Conservation (phyloP, 176 grass and related monocot genomes). For the Oryza meyeriana region DNA sequence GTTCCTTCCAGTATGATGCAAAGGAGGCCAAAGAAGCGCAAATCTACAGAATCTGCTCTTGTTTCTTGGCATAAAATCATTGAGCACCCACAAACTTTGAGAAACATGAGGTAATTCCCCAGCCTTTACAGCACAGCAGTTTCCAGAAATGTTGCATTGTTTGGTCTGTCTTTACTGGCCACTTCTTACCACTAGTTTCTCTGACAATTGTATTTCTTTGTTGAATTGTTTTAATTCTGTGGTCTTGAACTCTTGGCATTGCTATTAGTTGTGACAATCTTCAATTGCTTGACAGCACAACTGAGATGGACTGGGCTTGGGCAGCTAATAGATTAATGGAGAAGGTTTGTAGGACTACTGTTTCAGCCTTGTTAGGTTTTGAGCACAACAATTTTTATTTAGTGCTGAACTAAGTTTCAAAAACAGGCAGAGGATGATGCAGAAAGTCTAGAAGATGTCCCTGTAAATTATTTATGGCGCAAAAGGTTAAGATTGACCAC, state of each 20-base stretch:
- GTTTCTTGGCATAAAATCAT: conserved; percentile 84
- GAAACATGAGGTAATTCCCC: conserved; percentile 66
- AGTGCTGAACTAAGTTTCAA: conserved; percentile 21
- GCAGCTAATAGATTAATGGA: conserved; percentile 83
- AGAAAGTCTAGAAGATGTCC: conserved; percentile 65
- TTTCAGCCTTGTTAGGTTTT: conserved; percentile 23
- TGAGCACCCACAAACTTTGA: conserved; percentile 44
- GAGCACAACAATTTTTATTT: conserved; percentile 6
- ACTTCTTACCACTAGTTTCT: background rate
- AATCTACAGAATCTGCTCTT: conserved; percentile 43
- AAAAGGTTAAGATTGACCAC: conserved; percentile 75
- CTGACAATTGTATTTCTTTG: conserved; percentile 8
- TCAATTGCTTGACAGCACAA: conserved; percentile 52
- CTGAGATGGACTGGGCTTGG: conserved; percentile 78
- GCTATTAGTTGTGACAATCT: conserved; percentile 27
- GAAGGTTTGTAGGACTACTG: conserved; percentile 61
- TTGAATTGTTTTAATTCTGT: conserved; percentile 30
- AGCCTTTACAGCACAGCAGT: conserved; percentile 12
- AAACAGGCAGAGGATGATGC: conserved; percentile 62
- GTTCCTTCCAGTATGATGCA: conserved; percentile 34
- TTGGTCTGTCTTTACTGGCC: background rate
- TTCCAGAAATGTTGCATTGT: background rate
- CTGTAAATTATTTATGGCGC: conserved; percentile 43
- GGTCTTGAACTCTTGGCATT: conserved; percentile 33
- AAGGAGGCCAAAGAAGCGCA: conserved; percentile 74